Evolutionary conservation across 2,329 filamentous ascomycete genomes (phyloP).

Genomic region (Pseudocercospora cruenta): DNA sequence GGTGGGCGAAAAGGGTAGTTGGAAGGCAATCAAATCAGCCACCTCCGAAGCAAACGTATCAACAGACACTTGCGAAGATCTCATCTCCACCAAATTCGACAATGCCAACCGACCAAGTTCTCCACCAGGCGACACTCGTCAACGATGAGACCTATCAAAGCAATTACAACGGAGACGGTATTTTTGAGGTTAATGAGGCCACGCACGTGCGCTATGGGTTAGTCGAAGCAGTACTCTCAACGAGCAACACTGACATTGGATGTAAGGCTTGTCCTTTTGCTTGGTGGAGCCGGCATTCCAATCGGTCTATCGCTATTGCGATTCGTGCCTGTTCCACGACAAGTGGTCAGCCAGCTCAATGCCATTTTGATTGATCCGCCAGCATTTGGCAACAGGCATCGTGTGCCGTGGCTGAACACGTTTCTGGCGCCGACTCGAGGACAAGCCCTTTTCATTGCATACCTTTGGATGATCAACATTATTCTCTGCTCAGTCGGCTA

Average conservation of each 20-base stretch:
- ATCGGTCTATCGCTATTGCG: constrained; percentile 25
- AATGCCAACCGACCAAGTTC: constrained; percentile 24
- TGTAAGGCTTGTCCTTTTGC: constrained; percentile 27
- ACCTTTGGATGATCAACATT: constrained; percentile 37
- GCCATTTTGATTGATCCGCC: constrained; percentile 27
- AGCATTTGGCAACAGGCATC: constrained; percentile 15
- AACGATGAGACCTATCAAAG: constrained; percentile 33
- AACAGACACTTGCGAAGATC: constrained; percentile 34
- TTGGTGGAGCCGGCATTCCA: constrained; percentile 26
- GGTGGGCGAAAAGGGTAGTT: constrained; percentile 34
- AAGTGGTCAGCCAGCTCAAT: constrained; percentile 17
- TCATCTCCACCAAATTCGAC: constrained; percentile 26
- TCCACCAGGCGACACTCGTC: constrained; percentile 40
- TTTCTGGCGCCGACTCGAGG: constrained; percentile 32
- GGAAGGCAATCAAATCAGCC: constrained; percentile 22
- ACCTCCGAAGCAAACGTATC: constrained; percentile 30
- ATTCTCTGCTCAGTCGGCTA: constrained; percentile 35
- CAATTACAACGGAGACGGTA: constrained; percentile 33
- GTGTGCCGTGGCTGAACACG: constrained; percentile 15
- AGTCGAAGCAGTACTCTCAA: not conserved
- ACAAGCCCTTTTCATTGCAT: constrained; percentile 35
- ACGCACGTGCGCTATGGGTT: constrained; percentile 40
- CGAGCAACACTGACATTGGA: not conserved
- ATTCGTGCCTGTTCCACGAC: constrained; percentile 23
- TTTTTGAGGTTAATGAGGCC: constrained; percentile 38